Evolutionary conservation across 2,329 filamentous ascomycete genomes (phyloP), one percentile per base, ranked within the genome.

Genomic region (Stagonosporopsis vannaccii): DNA sequence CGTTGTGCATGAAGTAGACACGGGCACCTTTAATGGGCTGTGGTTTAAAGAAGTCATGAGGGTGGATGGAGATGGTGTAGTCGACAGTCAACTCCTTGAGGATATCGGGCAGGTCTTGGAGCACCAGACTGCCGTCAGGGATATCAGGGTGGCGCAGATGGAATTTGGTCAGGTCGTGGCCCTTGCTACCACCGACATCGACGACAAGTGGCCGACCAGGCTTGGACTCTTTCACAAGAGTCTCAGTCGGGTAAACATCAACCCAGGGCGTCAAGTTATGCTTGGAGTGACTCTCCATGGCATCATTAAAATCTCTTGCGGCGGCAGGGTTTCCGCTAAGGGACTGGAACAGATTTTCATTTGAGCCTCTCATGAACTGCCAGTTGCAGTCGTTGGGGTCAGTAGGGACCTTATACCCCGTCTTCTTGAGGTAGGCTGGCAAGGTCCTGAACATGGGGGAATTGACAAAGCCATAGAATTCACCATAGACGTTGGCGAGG

Each of bases 111-210:
- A 56, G 52, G 56, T 82, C 80, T 57, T 82, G 76, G 5, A 82
- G 63, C n/a, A 81, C 66, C 8, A 80, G 59, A 13, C 70, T 65
- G 0, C 75, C 74, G 3, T 68, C 48, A 12, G 75, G 74, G 41
- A 56, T 51, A 46, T 46, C 46, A 42, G 52, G 52, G 41, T 56
- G 46, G 41, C 52, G 52, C 52, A 50, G 35, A 56, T 56, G 52
- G 46, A 70, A 74, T 33, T 66, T 70, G 22, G 62, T 60, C 44
- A 71, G 70, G 44, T 78, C 74, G n/a, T 80, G 75, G 1, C 78
- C 79, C 11, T 69, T 65, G 3, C 73, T 75, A 43, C 79, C 77
- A 12, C 77, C 77, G 15, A 81, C 67, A 58, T 81, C 77, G 6
- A 81, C 77, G 40, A 80, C 70, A 33, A 80, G 48, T 20, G 59